These are phyloP conservation scores for Dimocarpus longan DNA, from an alignment of 345 rosid genomes.

Conservation along the genomic window DNA sequence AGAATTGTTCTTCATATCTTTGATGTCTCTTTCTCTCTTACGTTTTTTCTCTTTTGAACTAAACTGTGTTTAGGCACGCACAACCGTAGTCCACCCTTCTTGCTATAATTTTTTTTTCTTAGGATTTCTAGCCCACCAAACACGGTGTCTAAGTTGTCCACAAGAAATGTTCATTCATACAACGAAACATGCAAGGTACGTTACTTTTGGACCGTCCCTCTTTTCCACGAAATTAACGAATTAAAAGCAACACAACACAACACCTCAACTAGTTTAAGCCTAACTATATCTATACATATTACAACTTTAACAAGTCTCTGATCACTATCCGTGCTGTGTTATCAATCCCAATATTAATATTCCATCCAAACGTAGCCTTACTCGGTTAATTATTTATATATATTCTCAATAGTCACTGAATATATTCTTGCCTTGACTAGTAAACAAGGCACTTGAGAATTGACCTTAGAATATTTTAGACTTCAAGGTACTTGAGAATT, in stretches of 20 bases:
- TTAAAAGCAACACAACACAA: not conserved
- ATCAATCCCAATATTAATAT: not conserved
- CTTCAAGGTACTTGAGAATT: no score
- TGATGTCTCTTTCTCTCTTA: no score
- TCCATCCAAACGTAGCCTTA: conserved; percentile 15
- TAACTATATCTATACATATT: not conserved
- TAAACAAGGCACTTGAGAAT: conserved; percentile 9
- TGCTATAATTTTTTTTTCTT: not conserved
- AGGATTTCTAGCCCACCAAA: conserved; percentile 14
- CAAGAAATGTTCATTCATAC: not conserved
- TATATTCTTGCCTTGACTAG: conserved; percentile 26
- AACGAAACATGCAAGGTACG: conserved; percentile 13
- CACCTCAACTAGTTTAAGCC: not conserved
- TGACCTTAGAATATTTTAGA: conserved; percentile 16
- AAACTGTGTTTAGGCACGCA: no score
- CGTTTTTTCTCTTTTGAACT: no score
- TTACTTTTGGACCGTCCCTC: conserved; percentile 9
- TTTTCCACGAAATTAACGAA: conserved; percentile 24
- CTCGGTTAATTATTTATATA: not conserved
- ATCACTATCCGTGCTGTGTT: conserved; percentile 2
- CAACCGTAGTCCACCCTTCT: no score
- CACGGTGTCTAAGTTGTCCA: conserved; percentile 1
- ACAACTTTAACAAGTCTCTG: not conserved
- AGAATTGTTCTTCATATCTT: no score
- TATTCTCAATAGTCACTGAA: no score